Evolutionary conservation across 768 basidiomycete species (phyloP).

Genomic region (Mycena chlorophos): DNA sequence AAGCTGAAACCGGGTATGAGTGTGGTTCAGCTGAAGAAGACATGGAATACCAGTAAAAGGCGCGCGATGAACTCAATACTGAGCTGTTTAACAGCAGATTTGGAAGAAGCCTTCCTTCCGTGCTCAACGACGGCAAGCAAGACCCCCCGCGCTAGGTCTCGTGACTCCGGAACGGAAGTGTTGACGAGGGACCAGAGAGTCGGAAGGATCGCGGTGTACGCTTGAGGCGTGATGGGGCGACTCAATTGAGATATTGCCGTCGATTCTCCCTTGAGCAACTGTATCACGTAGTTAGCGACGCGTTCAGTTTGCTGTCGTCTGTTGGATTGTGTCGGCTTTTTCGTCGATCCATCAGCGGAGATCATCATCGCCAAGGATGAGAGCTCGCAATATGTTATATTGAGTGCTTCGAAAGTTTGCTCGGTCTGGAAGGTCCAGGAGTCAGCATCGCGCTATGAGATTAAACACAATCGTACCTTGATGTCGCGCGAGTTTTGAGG

Average conservation of each 20-base stretch:
- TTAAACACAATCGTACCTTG: conserved; percentile 45
- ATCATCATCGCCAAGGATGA: conserved; percentile 60
- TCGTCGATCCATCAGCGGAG: conserved; percentile 24
- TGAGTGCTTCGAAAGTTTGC: conserved; percentile 67
- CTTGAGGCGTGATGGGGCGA: conserved; percentile 50
- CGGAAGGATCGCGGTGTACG: conserved; percentile 71
- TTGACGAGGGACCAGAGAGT: conserved; percentile 77
- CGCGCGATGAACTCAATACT: conserved; percentile 77
- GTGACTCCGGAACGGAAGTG: conserved; percentile 33
- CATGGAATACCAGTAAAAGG: conserved; percentile 60
- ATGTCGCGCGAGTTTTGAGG: conserved; percentile 50
- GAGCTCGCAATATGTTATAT: conserved; percentile 77
- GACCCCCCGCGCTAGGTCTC: conserved; percentile 35
- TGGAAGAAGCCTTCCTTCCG: conserved; percentile 56
- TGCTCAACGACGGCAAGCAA: conserved; percentile 66
- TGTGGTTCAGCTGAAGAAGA: not conserved
- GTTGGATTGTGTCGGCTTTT: conserved; percentile 24
- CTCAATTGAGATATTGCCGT: conserved; percentile 44
- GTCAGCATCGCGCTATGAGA: conserved; percentile 5
- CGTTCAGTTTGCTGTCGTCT: conserved; percentile 44
- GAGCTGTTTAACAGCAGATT: conserved; percentile 60
- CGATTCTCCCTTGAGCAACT: conserved; percentile 55
- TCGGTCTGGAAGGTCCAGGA: conserved; percentile 49
- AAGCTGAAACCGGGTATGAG: conserved; percentile 45
- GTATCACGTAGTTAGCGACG: conserved; percentile 62